Evolutionary conservation across 2,329 filamentous ascomycete genomes (phyloP), one percentile per base, ranked within the genome.

Genomic region (Fusarium continuum): DNA sequence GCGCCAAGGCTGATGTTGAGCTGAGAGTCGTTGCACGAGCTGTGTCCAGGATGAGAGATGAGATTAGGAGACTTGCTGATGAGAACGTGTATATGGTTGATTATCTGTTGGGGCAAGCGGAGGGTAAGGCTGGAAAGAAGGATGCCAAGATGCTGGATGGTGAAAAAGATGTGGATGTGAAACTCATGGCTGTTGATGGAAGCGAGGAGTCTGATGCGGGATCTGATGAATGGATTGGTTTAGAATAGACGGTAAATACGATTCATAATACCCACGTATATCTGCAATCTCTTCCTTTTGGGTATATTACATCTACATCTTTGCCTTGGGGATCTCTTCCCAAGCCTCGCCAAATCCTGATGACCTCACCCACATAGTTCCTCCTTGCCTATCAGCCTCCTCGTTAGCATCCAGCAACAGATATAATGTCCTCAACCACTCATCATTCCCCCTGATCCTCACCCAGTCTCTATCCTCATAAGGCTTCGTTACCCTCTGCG

Each of bases 41-140:
- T 6, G 85, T 98, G 14, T 83, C 86, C 34, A 88, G 88, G 71
- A 92, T 97, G 78, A 86, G 91, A 65, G 88, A 91, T 55, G 93
- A 97, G 72, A 85, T 98, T 61, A 87, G 92, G 74, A 86, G 88
- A 66, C 78, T 97, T 63, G 91, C 91, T 0, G 93, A 97, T 68
- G 91, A 93, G 74, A 98, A 97, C 71, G 83, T 90, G 46, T 96
- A 96, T 78, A 90, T 91, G 75, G 88, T 97, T 49, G 92, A 96
- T 72, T 97, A 96, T 72, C 79, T 97, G 26, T 76, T 87, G 8
- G 80, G 81, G 1, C 84, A 87, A 73, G 81, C 81, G 7, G 68
- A 67, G 67, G 65, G 68, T 14, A 73, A 71, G 41, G 51, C 69
- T 26, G 65, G 55, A 23, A 67, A 70, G 22, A 73, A 61, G 16